These are phyloP conservation scores for Tolypocladium nubicola DNA, from an alignment of 2,329 filamentous ascomycete genomes.

Conservation along the genomic window DNA sequence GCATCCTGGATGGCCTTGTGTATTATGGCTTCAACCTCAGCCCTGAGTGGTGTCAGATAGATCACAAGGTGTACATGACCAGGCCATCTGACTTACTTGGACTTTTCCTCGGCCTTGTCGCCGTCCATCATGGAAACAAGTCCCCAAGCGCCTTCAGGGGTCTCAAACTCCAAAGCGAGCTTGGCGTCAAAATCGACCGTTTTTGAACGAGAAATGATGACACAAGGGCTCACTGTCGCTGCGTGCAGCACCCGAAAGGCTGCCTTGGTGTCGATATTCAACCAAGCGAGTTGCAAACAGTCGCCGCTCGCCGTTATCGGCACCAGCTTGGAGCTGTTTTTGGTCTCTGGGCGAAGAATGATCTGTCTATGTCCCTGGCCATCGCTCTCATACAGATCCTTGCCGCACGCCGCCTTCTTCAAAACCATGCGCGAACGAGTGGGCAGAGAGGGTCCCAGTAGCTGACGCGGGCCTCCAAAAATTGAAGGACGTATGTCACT, in stretches of 20 bases:
- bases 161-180: conserved; percentile 12
- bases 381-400: conserved; percentile 1
- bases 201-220: conserved; percentile 12
- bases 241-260: conserved; percentile 6
- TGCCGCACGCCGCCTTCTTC: conserved; percentile 14
- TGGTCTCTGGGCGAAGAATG: neutral
- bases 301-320: neutral
- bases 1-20: conserved; percentile 4
- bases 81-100: conserved; percentile 6
- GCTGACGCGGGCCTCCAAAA: conserved; percentile 1
- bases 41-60: neutral
- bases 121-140: neutral
- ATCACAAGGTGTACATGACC: neutral
- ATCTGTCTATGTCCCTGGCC: neutral
- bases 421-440: conserved; percentile 5
- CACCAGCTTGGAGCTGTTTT: conserved; percentile 2
- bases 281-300: neutral
- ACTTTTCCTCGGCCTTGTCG: neutral
- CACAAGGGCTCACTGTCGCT: conserved; percentile 6
- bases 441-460: neutral
- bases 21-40: neutral
- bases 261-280: conserved; percentile 2
- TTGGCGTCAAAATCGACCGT: neutral
- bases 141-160: neutral
- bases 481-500: conserved; percentile 17